Evolutionary conservation across 2,329 filamentous ascomycete genomes (phyloP).

Genomic region (Phaeomoniella chlamydospora): DNA sequence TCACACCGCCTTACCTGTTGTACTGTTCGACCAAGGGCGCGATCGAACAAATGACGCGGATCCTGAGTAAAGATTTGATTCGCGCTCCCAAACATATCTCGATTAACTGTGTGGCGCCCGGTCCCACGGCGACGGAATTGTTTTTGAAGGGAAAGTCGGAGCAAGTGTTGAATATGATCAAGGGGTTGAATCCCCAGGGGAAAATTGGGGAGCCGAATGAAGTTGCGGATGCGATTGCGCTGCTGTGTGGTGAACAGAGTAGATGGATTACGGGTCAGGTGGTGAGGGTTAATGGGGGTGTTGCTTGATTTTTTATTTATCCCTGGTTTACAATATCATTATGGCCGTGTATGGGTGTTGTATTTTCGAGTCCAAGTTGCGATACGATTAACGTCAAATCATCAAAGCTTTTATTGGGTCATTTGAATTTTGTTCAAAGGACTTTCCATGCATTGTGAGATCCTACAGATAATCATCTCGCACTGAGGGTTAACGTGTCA

Average conservation of each 20-base stretch:
- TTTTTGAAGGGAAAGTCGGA: conserved; percentile 38
- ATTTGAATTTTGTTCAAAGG: too few relatives aligned
- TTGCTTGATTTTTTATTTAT: too few relatives aligned
- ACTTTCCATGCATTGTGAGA: too few relatives aligned
- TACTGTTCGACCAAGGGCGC: conserved; percentile 45
- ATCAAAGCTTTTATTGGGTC: too few relatives aligned
- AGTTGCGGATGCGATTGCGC: conserved; percentile 31
- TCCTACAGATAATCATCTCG: too few relatives aligned
- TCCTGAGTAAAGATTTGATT: conserved; percentile 41
- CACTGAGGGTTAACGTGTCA: too few relatives aligned
- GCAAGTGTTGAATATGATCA: conserved; percentile 27
- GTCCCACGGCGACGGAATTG: conserved; percentile 41
- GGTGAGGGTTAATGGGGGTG: conserved; percentile 29
- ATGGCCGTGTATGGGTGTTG: too few relatives aligned
- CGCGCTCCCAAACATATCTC: conserved; percentile 27
- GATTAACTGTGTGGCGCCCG: conserved; percentile 38
- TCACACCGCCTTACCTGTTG: conserved; percentile 32
- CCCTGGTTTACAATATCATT: too few relatives aligned
- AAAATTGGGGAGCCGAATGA: conserved; percentile 35
- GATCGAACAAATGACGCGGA: conserved; percentile 43
- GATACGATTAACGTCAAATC: too few relatives aligned
- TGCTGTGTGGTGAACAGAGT: conserved; percentile 21
- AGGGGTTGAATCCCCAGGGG: conserved; percentile 25
- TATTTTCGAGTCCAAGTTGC: too few relatives aligned
- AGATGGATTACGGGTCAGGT: conserved; percentile 34